Percentiles rank a stretch among this genome's conserved stretches.
Conservation (phyloP, 768 basidiomycete species). For the Calvatia gigantea region DNA sequence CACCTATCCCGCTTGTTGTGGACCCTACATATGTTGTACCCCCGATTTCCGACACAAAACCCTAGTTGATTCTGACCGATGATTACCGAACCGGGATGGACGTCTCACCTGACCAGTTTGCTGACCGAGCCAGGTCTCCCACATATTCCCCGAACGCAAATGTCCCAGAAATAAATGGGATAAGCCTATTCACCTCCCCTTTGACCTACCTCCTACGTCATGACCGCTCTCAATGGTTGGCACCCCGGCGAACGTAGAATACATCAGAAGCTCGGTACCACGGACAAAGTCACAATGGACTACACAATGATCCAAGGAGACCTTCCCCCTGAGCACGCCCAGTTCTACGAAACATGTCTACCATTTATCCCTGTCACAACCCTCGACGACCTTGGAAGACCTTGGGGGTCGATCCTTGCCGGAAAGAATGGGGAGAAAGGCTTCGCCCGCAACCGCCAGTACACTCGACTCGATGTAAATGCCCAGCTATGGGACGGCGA, state of each 20-base stretch:
- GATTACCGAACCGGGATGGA: no score
- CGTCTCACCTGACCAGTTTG: background rate
- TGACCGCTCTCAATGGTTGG: slow-evolving; percentile 38
- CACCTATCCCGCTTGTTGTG: no score
- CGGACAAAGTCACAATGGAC: slow-evolving; percentile 26
- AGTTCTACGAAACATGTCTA: slow-evolving; percentile 44
- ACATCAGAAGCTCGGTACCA: slow-evolving; percentile 43
- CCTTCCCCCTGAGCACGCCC: slow-evolving; percentile 45
- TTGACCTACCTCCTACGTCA: slow-evolving; percentile 1
- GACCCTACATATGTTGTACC: no score
- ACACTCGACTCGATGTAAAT: slow-evolving; percentile 35
- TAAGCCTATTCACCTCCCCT: slow-evolving; percentile 29
- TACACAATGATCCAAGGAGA: slow-evolving; percentile 37
- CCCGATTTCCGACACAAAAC: no score
- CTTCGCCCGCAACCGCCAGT: slow-evolving; percentile 35
- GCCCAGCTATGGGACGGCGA: slow-evolving; percentile 52
- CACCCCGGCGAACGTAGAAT: slow-evolving; percentile 50
- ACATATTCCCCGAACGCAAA: no score
- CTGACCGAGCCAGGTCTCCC: background rate
- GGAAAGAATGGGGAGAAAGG: slow-evolving; percentile 41
- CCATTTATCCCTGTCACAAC: slow-evolving; percentile 57
- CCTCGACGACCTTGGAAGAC: slow-evolving; percentile 45
- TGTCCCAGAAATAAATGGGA: slow-evolving; percentile 13
- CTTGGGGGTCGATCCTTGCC: slow-evolving; percentile 58
- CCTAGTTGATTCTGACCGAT: no score